Evolutionary conservation across 805 yeast species (phyloP).

Genomic region (Lipomyces yamanashiensis): DNA sequence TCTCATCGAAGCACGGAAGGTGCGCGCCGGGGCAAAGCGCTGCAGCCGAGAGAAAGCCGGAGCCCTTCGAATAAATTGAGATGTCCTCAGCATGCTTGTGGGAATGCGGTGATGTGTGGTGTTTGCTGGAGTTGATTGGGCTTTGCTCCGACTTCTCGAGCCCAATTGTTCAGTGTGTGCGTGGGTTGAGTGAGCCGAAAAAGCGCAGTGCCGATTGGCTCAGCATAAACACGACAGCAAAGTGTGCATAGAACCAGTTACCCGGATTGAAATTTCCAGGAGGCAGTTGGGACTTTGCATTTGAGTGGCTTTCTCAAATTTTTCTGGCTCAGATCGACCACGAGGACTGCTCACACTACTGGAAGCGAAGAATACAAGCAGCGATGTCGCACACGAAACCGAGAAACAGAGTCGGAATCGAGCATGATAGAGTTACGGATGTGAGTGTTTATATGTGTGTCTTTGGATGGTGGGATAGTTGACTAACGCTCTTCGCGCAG

Average conservation of each 20-base stretch:
- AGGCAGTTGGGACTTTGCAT: slow-evolving; percentile 1
- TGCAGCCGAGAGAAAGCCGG: slow-evolving; percentile 6
- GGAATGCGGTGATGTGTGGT: not conserved
- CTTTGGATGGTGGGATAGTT: not conserved
- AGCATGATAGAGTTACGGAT: slow-evolving; percentile 88
- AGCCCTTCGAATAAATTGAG: slow-evolving; percentile 10
- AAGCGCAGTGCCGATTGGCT: slow-evolving; percentile 23
- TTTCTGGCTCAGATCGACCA: not conserved
- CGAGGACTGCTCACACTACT: not conserved
- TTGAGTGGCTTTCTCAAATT: not conserved
- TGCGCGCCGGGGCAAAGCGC: slow-evolving; percentile 2
- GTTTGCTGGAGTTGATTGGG: not conserved
- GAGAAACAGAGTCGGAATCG: slow-evolving; percentile 75
- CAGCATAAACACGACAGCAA: slow-evolving; percentile 8
- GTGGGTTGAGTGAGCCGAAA: slow-evolving; percentile 12
- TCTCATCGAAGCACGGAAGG: slow-evolving; percentile 14
- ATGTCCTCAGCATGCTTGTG: slow-evolving; percentile 17
- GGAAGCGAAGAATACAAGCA: not conserved
- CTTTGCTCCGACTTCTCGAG: not conserved
- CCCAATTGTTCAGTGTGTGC: not conserved
- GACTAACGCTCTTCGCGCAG: slow-evolving; percentile 27
- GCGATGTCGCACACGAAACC: slow-evolving; percentile 17
- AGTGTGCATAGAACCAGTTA: slow-evolving; percentile 3
- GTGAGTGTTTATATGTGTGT: slow-evolving; percentile 42
- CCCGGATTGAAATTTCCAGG: slow-evolving; percentile 11